These are phyloP conservation scores for Coleophoma cylindrospora DNA, from an alignment of 2,329 filamentous ascomycete genomes.

Conservation along the genomic window DNA sequence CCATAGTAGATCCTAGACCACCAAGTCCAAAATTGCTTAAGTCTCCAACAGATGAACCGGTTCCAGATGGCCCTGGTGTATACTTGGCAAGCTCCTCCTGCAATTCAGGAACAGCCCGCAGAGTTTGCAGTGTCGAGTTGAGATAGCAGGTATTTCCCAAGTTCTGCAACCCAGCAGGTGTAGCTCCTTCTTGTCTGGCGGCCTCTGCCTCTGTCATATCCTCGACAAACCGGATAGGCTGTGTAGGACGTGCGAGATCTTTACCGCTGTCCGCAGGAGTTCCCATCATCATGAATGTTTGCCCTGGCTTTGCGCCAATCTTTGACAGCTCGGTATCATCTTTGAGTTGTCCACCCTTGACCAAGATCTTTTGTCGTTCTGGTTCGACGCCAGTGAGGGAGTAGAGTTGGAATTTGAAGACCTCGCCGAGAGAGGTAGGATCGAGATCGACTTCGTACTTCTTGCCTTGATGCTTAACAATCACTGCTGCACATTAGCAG, in stretches of 20 bases:
- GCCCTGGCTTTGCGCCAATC: constrained; percentile 79
- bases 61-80: constrained; percentile 29
- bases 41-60: constrained; percentile 28
- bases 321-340: constrained; percentile 85
- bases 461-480: constrained; percentile 93
- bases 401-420: constrained; percentile 93
- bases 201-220: constrained; percentile 96
- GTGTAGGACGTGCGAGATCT: constrained; percentile 67
- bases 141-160: constrained; percentile 98
- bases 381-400: constrained; percentile 95
- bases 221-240: constrained; percentile 83
- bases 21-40: constrained; percentile 45
- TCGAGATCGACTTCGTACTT: constrained; percentile 94
- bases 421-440: constrained; percentile 76
- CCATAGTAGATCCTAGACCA: constrained; percentile 40
- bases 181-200: constrained; percentile 77
- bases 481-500: constrained; percentile 48
- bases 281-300: constrained; percentile 95
- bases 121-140: constrained; percentile 92
- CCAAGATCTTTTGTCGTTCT: constrained; percentile 89
- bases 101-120: constrained; percentile 85
- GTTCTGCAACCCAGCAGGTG: constrained; percentile 83
- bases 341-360: constrained; percentile 93
- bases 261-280: constrained; percentile 62
- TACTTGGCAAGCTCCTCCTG: constrained; percentile 72